Percentiles rank a stretch among this genome's conserved stretches.
phyloP scores from a whole-genome alignment of 768 basidiomycete genomes.

The Podaxis sp. region DNA sequence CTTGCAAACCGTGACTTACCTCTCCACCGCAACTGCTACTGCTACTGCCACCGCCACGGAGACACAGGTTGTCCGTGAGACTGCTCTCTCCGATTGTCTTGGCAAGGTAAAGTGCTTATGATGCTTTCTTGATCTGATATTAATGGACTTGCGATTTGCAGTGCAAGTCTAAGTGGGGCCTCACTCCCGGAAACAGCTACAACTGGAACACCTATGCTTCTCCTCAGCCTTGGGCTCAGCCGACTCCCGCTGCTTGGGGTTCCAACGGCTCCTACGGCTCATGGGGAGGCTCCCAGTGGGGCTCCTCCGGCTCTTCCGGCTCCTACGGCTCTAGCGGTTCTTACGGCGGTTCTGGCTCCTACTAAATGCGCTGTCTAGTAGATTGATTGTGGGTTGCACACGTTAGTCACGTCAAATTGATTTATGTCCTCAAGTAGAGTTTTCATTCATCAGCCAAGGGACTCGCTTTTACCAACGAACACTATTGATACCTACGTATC shows the following conservation, averaged over 20 bases:
- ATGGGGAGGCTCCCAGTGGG: slow-evolving; percentile 11
- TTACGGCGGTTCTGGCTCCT: slow-evolving; percentile 28
- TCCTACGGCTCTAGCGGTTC: slow-evolving; percentile 23
- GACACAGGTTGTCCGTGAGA: slow-evolving; percentile 40
- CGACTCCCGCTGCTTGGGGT: background rate
- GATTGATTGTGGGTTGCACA: slow-evolving; percentile 15
- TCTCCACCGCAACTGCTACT: slow-evolving; percentile 48
- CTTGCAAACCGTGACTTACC: slow-evolving; percentile 48
- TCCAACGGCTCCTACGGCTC: slow-evolving; percentile 22
- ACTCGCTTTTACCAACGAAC: slow-evolving; percentile 25
- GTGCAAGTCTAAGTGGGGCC: slow-evolving; percentile 60
- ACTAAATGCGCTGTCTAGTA: slow-evolving; percentile 18
- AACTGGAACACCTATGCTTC: slow-evolving; percentile 44
- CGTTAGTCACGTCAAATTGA: slow-evolving; percentile 25
- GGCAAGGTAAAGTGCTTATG: slow-evolving; percentile 33
- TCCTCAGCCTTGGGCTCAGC: slow-evolving; percentile 10
- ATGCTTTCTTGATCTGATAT: slow-evolving; percentile 1
- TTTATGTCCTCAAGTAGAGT: slow-evolving; percentile 36
- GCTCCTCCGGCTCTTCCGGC: slow-evolving; percentile 14
- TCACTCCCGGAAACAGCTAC: slow-evolving; percentile 52
- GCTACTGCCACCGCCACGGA: slow-evolving; percentile 33
- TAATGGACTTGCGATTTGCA: slow-evolving; percentile 22
- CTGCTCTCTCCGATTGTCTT: slow-evolving; percentile 54
- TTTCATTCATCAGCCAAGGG: slow-evolving; percentile 22
- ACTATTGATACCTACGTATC: slow-evolving; percentile 33